Evolutionary conservation across 1,284 basidiomycete genomes (phyloP), one percentile per base, ranked within the genome.

Genomic region (Somion occarium): DNA sequence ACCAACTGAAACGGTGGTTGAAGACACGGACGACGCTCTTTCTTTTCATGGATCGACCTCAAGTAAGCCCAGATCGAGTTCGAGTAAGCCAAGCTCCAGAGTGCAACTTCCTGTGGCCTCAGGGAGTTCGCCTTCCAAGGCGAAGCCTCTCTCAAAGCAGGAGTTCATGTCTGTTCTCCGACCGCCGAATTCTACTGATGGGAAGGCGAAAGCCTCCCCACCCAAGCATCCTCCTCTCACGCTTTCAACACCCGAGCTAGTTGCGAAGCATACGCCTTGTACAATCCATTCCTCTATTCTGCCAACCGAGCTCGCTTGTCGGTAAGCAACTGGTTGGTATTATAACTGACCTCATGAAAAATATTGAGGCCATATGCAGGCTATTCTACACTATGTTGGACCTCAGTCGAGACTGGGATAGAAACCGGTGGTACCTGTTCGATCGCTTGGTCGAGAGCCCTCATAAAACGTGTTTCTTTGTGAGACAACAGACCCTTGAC

Each of bases 401-500:
- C 46, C 69, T 73, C n/a, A 82, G 87, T 22, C 71, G 67, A 46
- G 63, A 67, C 5, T 92, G 91, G 91, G 70, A 78, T 49, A 71
- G 80, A 41, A 91, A 90, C 58, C 87, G 83, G 61, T 93, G 90
- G 91, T 91, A 83, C 81, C 72, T 93, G 9, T 86, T 88, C 64
- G 88, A 92, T 60, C 75, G 84, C 18, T 57, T 90, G 22, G 91
- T 93, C 1, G 87, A 91, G 68, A 88, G 85, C 54, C 88, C 91
- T 1, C 91, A 93, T 68, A 75, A 81, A n/a, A 90, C 90, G 0
- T 80, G 83, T 0, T 91, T 93, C 66, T 93, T 82, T 64, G 78
- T 79, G 15, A 72, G 86, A 34, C 69, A 66, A 54, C 71, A 68
- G 22, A 38, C 59, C 5, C 42, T 42, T 9, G 51, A 59, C 12